These are phyloP conservation scores for Bryum argenteum DNA, from an alignment of 225 moss, liverwort and hornwort genomes.

Conservation along the genomic window DNA sequence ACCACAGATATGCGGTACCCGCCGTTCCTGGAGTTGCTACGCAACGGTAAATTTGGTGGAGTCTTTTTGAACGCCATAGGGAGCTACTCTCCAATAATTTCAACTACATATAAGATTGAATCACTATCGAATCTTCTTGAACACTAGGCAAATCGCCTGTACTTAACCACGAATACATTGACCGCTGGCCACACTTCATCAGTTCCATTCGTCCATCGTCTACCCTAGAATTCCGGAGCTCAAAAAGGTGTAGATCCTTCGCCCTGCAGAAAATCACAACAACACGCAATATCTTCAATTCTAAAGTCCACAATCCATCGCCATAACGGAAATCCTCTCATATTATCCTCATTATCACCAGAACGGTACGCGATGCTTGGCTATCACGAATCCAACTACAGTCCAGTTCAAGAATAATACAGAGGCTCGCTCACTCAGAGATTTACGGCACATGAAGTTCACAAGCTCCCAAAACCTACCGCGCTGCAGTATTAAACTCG, in stretches of 20 bases:
- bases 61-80: slow-evolving; percentile 50
- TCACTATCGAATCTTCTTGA: not conserved
- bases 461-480: not conserved
- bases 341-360: not conserved
- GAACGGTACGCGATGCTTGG: not conserved
- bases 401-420: not conserved
- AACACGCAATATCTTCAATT: not conserved
- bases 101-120: slow-evolving; percentile 32
- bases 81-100: slow-evolving; percentile 25
- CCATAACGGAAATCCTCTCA: not conserved
- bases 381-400: not conserved
- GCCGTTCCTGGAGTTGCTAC: slow-evolving; percentile 46
- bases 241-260: not conserved
- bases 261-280: slow-evolving; percentile 12
- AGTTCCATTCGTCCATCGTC: slow-evolving; percentile 4
- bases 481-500: not conserved
- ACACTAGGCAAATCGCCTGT: slow-evolving; percentile 11
- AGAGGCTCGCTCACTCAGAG: not conserved
- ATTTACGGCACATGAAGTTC: not conserved
- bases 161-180: slow-evolving; percentile 9
- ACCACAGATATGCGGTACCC: slow-evolving; percentile 47
- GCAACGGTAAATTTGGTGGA: slow-evolving; percentile 33
- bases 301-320: not conserved
- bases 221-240: not conserved
- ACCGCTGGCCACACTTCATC: not conserved